Evolutionary conservation across 2,329 filamentous ascomycete genomes (phyloP), one percentile per base, ranked within the genome.

Genomic region (Emydomyces testavorans): DNA sequence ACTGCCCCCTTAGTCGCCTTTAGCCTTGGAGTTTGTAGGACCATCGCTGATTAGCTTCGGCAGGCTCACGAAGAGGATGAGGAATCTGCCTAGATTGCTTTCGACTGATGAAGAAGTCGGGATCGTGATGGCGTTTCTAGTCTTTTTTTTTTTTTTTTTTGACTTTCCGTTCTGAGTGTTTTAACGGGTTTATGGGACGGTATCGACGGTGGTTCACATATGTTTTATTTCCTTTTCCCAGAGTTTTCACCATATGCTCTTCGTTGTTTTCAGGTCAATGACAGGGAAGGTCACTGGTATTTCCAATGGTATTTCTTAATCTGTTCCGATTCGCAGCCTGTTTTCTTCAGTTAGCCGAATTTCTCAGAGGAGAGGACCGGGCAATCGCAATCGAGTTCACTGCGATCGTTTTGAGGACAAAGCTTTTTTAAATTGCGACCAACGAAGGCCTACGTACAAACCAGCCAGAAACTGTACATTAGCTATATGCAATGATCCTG

Each of bases 1-100:
- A 34, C 28, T 24, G 21, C 31, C 26, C 10, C 13, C 16, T 24
- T 2, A 40, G 23, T 39, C 24, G 37, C 26, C 6, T n/a, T 23
- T 23, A n/a, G 1, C 32, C 47, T 37, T 37, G 35, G 43, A 29
- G 29, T 36, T 51, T 48, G 8, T 28, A 11, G 16, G 16, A 32
- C 35, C 4, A 8, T 2, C 21, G n/a, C 23, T 45, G 41, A 42
- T 16, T 24, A 6, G 23, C n/a, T n/a, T 40, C 29, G 16, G 21
- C 35, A 52, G 46, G 51, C 49, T 13, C 50, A 48, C 6, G 53
- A 56, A 13, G 54, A 54, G 7, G 54, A 54, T 8, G 52, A 54
- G 11, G 54, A 56, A 41, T 54, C 51, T 36, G 44, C 46, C 46
- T 56, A 46, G 45, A 44, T 40, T 26, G 47, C 46, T 38, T 28